Base-by-base conservation (phyloP, 768 basidiomycete genomes). In the Tulasnella sp. region DNA sequence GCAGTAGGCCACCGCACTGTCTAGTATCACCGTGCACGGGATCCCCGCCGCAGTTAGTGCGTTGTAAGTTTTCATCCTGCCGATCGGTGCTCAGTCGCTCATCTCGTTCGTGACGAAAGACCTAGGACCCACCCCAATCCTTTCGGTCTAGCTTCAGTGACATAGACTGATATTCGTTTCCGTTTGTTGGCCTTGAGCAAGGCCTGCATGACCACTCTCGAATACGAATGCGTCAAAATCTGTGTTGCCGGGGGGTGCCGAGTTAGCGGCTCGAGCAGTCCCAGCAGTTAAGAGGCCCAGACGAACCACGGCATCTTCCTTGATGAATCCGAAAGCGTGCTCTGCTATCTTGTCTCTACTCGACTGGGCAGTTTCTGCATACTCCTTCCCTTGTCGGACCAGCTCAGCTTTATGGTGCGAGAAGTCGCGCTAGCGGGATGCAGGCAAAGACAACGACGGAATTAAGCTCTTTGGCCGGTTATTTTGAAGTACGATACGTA, bases 181-280 rank as follows among this genome's bases (percentile, higher is more conserved):
- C 90, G 86, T 84, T 93, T 89, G 85, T 97, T 96, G 24, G 98
- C 97, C 80, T 93, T 91, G 72, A 98, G 89, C 77, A 99, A 89
- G 48, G 97, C 94, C 86, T 96, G 92, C 88, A 97, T 93, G 79
- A 99, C 97, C 72, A 98, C 96, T 84, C 98, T 90, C 37, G 96
- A 98, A 88, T 97, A 97, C 46, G 96, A 96, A 86, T 99, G 98
- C 2, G 96, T 98, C 80, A 99, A 90, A 84, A 99, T 96, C 95
- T 98, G 85, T 81, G 78, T 41, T 72, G 82, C 41, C 24, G 81
- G 82, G n/a, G n/a, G 73, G 77, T 76, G 77, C 76, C 22, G 3
- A n/a, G 54, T 54, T 24, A 54, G 54, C 54, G 7, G 24, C 24
- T 54, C 8, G 54, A n/a, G 54, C 24, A 7, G 24, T 54, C 54